Conservation (phyloP, 2,329 filamentous ascomycete genomes). For the Phaeosphaeriaceae sp. region DNA sequence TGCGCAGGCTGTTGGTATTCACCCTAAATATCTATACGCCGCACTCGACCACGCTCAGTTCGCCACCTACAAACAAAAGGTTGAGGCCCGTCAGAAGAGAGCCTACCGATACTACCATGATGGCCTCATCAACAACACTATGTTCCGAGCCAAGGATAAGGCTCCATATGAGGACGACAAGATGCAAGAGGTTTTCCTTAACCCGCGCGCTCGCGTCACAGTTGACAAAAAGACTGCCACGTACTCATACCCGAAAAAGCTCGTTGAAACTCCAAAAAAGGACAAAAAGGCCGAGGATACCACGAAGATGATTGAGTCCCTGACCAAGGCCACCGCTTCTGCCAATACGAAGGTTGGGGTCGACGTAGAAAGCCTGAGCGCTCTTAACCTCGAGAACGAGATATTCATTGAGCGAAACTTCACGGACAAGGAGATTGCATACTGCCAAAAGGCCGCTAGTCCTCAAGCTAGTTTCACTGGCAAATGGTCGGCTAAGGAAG, state of each 20-base stretch:
- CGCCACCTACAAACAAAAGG: constrained; percentile 82
- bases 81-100: constrained; percentile 95
- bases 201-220: constrained; percentile 86
- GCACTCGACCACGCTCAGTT: constrained; percentile 89
- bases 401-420: constrained; percentile 97
- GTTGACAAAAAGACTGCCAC: constrained; percentile 85
- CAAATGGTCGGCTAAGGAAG: constrained; percentile 97
- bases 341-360: constrained; percentile 81
- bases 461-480: constrained; percentile 92
- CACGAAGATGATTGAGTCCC: constrained; percentile 75
- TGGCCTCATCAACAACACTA: constrained; percentile 94
- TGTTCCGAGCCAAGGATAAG: constrained; percentile 95
- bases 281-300: constrained; percentile 64
- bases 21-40: constrained; percentile 94
- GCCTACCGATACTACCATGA: constrained; percentile 99
- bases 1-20: constrained; percentile 94
- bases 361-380: constrained; percentile 86
- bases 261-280: constrained; percentile 66
- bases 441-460: constrained; percentile 80
- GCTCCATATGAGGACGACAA: constrained; percentile 89
- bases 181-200: constrained; percentile 87
- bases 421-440: constrained; percentile 79
- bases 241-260: constrained; percentile 68
- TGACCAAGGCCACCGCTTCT: constrained; percentile 69
- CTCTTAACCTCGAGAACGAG: constrained; percentile 91